Percentiles rank a stretch among this genome's conserved stretches.
These are phyloP conservation scores for Litsea cubeba DNA, from an alignment of 164 flowering plant genomes.

Conservation along the genomic window DNA sequence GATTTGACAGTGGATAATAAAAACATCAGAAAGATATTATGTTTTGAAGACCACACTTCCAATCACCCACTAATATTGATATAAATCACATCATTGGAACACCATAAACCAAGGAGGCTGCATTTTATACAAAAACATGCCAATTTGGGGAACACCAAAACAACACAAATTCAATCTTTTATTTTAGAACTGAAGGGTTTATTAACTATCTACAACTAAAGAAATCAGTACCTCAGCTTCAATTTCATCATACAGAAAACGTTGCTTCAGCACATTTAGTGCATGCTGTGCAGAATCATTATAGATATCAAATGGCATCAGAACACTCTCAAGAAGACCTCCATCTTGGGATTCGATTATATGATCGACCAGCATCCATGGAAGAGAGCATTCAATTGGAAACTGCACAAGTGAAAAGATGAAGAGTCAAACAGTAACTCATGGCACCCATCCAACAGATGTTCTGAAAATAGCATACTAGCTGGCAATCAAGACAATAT, in stretches of 20 bases:
- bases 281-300: slow-evolving; percentile 98
- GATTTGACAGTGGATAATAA: not conserved
- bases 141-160: not conserved
- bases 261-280: slow-evolving; percentile 74
- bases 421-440: not conserved
- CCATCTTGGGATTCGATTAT: slow-evolving; percentile 68
- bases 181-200: not conserved
- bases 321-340: slow-evolving; percentile 82
- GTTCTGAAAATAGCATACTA: not conserved
- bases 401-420: slow-evolving; percentile 45
- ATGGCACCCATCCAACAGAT: not conserved
- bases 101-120: not conserved
- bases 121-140: not conserved
- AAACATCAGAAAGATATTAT: no score
- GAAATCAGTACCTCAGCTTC: slow-evolving; percentile 83
- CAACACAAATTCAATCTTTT: not conserved
- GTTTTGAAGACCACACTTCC: not conserved
- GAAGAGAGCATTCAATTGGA: slow-evolving; percentile 99
- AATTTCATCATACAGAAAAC: slow-evolving; percentile 97
- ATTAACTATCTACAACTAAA: not conserved
- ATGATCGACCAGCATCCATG: slow-evolving; percentile 96
- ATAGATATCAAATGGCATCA: slow-evolving; percentile 91
- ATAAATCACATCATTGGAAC: not conserved
- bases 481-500: not conserved
- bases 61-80: not conserved